Evolutionary conservation across 2,329 filamentous ascomycete species (phyloP).

Genomic region (Aureobasidium pullulans): DNA sequence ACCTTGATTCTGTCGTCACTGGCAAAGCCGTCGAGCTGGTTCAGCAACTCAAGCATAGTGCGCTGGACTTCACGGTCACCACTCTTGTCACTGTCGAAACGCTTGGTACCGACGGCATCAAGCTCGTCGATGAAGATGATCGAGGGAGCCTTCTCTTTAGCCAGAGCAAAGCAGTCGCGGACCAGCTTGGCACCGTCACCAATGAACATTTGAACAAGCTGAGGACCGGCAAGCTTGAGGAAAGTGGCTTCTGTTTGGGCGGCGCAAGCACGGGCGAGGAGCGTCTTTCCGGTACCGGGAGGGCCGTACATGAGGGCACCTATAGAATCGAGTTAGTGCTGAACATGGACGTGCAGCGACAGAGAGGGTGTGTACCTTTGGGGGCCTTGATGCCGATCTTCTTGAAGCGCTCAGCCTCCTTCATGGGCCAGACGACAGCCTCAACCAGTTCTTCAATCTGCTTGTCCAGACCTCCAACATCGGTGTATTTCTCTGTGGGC

Average conservation of each 20-base stretch:
- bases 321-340: slow-evolving; percentile 30
- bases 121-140: slow-evolving; percentile 99
- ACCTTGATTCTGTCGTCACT: slow-evolving; percentile 97
- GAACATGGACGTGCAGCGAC: not conserved
- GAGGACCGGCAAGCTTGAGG: slow-evolving; percentile 93
- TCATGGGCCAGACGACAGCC: slow-evolving; percentile 99
- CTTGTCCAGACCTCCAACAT: slow-evolving; percentile 95
- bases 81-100: slow-evolving; percentile 97
- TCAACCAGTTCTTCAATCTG: slow-evolving; percentile 98
- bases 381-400: slow-evolving; percentile 99
- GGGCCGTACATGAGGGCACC: slow-evolving; percentile 97
- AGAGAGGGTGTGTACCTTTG: slow-evolving; percentile 60
- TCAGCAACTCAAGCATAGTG: slow-evolving; percentile 97
- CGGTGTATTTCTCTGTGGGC: slow-evolving; percentile 96
- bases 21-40: slow-evolving; percentile 96
- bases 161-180: slow-evolving; percentile 91
- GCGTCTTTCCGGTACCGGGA: slow-evolving; percentile 82
- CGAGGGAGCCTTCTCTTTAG: slow-evolving; percentile 96
- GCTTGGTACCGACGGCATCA: slow-evolving; percentile 96
- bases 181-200: slow-evolving; percentile 97
- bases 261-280: slow-evolving; percentile 89
- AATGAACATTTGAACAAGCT: slow-evolving; percentile 99
- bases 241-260: slow-evolving; percentile 98
- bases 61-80: slow-evolving; percentile 96
- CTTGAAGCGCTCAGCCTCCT: slow-evolving; percentile 97